Evolutionary conservation across 208 protist genomes (phyloP).

Genomic region (Trichomonas gallinae): DNA sequence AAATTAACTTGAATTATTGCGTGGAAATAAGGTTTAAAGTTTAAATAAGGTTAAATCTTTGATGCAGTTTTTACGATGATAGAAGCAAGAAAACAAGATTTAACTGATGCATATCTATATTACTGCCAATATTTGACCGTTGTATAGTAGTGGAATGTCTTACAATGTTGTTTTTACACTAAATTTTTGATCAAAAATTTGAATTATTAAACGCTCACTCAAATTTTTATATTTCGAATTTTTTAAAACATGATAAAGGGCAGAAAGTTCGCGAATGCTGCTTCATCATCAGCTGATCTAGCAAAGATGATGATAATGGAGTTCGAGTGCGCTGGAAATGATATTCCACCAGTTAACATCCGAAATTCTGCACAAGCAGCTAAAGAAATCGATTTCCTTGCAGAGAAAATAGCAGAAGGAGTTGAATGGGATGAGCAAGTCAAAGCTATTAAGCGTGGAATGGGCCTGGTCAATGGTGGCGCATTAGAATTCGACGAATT

Average conservation of each 20-base stretch:
- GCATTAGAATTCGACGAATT: neutral
- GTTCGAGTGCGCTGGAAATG: neutral
- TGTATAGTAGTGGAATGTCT: too few relatives aligned
- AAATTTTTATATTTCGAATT: neutral
- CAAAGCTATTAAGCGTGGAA: neutral
- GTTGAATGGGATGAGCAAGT: constrained; percentile 2
- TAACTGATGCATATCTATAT: too few relatives aligned
- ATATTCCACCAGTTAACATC: neutral
- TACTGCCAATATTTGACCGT: too few relatives aligned
- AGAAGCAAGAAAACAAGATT: too few relatives aligned
- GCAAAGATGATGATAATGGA: neutral
- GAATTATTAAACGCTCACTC: neutral
- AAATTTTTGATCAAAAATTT: neutral
- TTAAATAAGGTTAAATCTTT: too few relatives aligned
- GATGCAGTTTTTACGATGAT: too few relatives aligned
- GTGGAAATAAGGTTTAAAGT: too few relatives aligned
- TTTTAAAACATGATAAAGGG: neutral
- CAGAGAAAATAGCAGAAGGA: neutral
- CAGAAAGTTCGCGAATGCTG: neutral
- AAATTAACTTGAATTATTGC: too few relatives aligned
- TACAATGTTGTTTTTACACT: too few relatives aligned
- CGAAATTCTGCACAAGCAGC: neutral
- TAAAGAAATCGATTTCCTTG: neutral
- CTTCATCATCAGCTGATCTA: neutral
- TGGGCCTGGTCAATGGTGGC: neutral